A percentile compares a stretch with the other conserved stretches of the same genome.
These are phyloP conservation scores for Dictyostelium intermedium DNA, from an alignment of 78 protist genomes.

Conservation along the genomic window DNA sequence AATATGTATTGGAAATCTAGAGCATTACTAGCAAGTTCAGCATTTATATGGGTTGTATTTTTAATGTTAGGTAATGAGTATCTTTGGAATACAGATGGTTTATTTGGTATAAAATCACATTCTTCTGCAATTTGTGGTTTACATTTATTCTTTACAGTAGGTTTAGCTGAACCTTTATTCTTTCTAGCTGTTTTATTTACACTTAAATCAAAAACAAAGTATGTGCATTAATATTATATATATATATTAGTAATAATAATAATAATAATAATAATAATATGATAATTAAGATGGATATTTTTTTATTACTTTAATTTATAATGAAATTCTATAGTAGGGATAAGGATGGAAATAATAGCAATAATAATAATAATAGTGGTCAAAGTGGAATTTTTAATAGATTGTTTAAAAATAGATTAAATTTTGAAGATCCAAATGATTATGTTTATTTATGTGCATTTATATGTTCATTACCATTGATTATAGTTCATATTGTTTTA, in stretches of 20 bases:
- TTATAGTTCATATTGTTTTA: slow-evolving; percentile 26
- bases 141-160: slow-evolving; percentile 74
- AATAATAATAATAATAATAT: too few species aligned
- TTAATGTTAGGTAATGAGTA: slow-evolving; percentile 61
- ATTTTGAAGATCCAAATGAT: slow-evolving; percentile 35
- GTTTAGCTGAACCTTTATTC: slow-evolving; percentile 51
- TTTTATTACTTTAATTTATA: background rate
- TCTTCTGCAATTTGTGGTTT: slow-evolving; percentile 43
- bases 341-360: background rate
- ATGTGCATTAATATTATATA: too few species aligned
- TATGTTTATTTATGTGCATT: slow-evolving; percentile 45
- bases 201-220: slow-evolving; percentile 69
- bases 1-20: slow-evolving; percentile 51
- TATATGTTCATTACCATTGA: slow-evolving; percentile 23
- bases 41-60: slow-evolving; percentile 63
- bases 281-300: background rate
- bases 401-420: slow-evolving; percentile 24
- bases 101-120: slow-evolving; percentile 15
- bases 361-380: slow-evolving; percentile 21
- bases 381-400: background rate
- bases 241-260: background rate
- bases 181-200: slow-evolving; percentile 58
- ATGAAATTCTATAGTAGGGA: background rate
- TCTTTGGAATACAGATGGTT: slow-evolving; percentile 56
- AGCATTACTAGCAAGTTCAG: slow-evolving; percentile 16